Evolutionary conservation across 768 basidiomycete species (phyloP), one percentile per base, ranked within the genome.

Genomic region (Lactifluus piperatus): DNA sequence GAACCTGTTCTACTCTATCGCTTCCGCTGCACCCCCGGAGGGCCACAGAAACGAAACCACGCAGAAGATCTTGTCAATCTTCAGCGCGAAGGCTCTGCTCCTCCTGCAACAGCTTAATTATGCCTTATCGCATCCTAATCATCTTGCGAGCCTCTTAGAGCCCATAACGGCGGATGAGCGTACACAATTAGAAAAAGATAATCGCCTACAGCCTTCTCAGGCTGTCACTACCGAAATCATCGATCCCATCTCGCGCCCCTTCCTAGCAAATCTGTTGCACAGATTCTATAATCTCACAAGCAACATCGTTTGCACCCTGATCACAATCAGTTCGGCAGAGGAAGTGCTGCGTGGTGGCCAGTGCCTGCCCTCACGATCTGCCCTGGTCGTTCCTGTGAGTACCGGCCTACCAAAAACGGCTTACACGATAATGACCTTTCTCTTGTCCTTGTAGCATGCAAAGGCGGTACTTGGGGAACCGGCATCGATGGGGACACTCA

Each of bases 81-180:
- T 91, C 69, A 81, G 84, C 3, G 75, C 75, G 0, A 82, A 82
- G 60, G 84, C 86, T 0, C 72, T 94, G 20, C 75, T 82, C 32
- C 80, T 95, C 26, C 76, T 97, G 1, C 91, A 93, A 67, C 88
- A 93, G 63, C 72, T 97, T 62, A 94, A 93, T 70, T 93, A 94
- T 64, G 88, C 91, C 0, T 77, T 95, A 48, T 86, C 91, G 0
- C 94, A 97, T 70, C 94, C 94, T 7, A 89, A 94, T 66, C 86
- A 93, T 65, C 79, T 97, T 13, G 83, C 86, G 1, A 85, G 85
- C 63, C 75, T 91, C 27, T 76, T 94, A 64, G 91, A 94, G 58
- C 86, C 91, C 6, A 77, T 89, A 14, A 86, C 87, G 0, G 69
- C 79, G 2, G 91, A 91, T 11, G 94, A 95, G 65, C 80, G 86